These are phyloP conservation scores for Raffaelea ambrosiae DNA, from an alignment of 2,329 filamentous ascomycete genomes.

Conservation along the genomic window DNA sequence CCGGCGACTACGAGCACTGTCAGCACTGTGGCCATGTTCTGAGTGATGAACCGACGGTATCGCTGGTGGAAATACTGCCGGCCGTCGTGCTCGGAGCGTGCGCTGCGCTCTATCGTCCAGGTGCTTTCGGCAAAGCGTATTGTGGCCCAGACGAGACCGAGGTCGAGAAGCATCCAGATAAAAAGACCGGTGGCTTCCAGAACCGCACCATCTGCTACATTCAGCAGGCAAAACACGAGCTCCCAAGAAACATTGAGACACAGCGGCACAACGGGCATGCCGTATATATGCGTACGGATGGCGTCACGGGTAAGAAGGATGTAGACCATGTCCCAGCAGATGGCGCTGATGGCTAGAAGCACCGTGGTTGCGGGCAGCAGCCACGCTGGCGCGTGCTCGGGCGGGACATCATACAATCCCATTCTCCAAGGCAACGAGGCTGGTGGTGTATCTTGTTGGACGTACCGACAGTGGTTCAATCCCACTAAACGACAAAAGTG, in stretches of 20 bases:
- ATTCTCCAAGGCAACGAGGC: too few relatives aligned
- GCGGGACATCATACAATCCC: slow-evolving; percentile 23
- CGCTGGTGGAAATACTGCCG: neutral
- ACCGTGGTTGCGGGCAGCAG: slow-evolving; percentile 25
- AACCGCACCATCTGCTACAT: slow-evolving; percentile 32
- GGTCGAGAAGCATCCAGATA: slow-evolving; percentile 40
- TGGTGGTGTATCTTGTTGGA: neutral
- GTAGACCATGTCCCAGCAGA: slow-evolving; percentile 34
- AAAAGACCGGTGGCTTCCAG: slow-evolving; percentile 33
- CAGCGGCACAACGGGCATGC: slow-evolving; percentile 40
- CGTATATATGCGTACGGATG: slow-evolving; percentile 36
- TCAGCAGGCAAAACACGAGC: slow-evolving; percentile 34
- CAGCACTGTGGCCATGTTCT: neutral
- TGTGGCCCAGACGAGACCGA: slow-evolving; percentile 36
- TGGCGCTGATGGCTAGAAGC: slow-evolving; percentile 27
- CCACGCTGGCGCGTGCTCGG: slow-evolving; percentile 23
- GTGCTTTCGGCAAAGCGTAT: slow-evolving; percentile 27
- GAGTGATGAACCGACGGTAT: too few relatives aligned
- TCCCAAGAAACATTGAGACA: slow-evolving; percentile 45
- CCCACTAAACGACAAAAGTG: too few relatives aligned
- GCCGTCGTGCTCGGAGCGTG: slow-evolving; percentile 3
- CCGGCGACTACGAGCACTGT: slow-evolving; percentile 28
- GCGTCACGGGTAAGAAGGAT: slow-evolving; percentile 37
- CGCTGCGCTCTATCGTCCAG: slow-evolving; percentile 4
- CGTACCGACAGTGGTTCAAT: too few relatives aligned